Conservation (phyloP, 2,329 filamentous ascomycete genomes). For the Diplodia sapinea region DNA sequence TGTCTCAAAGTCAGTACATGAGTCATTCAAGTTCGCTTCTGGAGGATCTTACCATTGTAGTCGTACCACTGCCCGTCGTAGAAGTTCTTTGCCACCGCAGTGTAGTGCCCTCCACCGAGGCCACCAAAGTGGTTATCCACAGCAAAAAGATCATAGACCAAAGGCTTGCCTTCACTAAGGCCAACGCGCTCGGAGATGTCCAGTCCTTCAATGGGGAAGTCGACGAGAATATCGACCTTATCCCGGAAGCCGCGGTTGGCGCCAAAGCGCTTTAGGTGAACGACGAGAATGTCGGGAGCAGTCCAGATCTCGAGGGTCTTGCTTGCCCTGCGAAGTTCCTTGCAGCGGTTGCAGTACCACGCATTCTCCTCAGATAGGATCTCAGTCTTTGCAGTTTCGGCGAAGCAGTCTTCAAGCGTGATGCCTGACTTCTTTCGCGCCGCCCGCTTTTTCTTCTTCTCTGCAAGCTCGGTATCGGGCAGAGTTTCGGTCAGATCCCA, state of each 20-base stretch:
- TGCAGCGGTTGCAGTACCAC: conserved; percentile 97
- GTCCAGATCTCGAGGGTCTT: conserved; percentile 99
- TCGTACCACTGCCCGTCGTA: conserved; percentile 90
- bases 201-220: conserved; percentile 87
- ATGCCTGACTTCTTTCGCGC: conserved; percentile 76
- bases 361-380: conserved; percentile 93
- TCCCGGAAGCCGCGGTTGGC: conserved; percentile 80
- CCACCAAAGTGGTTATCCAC: conserved; percentile 97
- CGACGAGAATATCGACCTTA: conserved; percentile 88
- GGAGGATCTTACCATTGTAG: conserved; percentile 79
- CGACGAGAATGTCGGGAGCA: conserved; percentile 89
- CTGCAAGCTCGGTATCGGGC: conserved; percentile 64
- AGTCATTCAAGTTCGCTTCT: not conserved
- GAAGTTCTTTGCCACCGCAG: conserved; percentile 92
- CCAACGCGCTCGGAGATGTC: conserved; percentile 82
- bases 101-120: conserved; percentile 94
- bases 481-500: conserved; percentile 64
- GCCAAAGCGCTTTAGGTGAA: conserved; percentile 95
- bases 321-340: conserved; percentile 86
- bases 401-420: conserved; percentile 85
- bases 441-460: conserved; percentile 66
- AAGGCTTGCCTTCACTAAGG: conserved; percentile 77
- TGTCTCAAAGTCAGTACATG: conserved; percentile 56
- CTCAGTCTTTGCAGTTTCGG: conserved; percentile 93
- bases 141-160: conserved; percentile 90